Evolutionary conservation across 495 filamentous ascomycete species (phyloP), one percentile per base, ranked within the genome.

Genomic region (Parathielavia hyrcaniae): DNA sequence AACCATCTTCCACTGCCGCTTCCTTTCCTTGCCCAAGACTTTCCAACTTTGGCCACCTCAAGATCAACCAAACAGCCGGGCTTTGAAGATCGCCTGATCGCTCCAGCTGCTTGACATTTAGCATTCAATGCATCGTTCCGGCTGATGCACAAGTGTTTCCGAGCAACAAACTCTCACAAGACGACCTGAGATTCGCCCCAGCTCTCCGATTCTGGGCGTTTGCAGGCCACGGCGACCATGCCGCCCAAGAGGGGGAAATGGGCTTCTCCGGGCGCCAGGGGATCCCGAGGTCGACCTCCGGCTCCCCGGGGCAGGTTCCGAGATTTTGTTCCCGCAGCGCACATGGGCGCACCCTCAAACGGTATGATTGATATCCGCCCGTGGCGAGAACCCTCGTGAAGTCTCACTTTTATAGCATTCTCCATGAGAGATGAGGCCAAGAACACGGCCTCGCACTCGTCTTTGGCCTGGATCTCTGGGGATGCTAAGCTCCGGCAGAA

Each of bases 341-440:
- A 34, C 13, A 41, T 40, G 19, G 20, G 13, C 12, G 13, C 22
- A 16, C 30, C 54, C 10, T 47, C 52, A 36, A 46, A 63, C 55
- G 64, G 64, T 65, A 65, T 10, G 43, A 17, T 14, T 16, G n/a
- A 13, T 39, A 12, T 26, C 36, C 26, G 16, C 32, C 44, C 17
- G 46, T 46, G 46, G 7, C 34, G 30, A 51, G 9, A 23, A 38
- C 41, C 20, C 5, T 16, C 40, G 16, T 17, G 54, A 56, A 63
- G 64, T 56, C 60, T 68, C 32, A 64, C 58, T 22, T 34, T 14
- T 32, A 53, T 50, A 75, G 77, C 64, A 26, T 82, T 87, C 58
- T 84, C 86, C 0, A 78, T 95, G 73, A 75, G 78, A 50, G 84
- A 93, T 54, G 90, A 90, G 72, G 90, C 88, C 57, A 82, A 81